These are phyloP conservation scores for Naganishia randhawae DNA, from an alignment of 768 basidiomycete genomes.

Conservation along the genomic window DNA sequence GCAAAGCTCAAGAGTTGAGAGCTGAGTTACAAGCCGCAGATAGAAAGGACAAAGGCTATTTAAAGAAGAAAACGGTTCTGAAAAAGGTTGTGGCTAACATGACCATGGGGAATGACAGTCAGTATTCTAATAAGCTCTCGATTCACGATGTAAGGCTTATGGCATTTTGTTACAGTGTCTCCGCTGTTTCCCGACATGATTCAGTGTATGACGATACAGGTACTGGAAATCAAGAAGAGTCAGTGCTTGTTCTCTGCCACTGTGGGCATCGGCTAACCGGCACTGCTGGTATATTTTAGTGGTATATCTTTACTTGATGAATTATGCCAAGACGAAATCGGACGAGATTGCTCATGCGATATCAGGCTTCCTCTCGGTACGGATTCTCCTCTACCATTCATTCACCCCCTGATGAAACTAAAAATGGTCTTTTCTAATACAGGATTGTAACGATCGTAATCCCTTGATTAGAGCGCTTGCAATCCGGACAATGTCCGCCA, in stretches of 20 bases:
- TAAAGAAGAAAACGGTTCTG: slow-evolving; percentile 85
- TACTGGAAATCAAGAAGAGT: slow-evolving; percentile 99
- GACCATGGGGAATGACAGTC: slow-evolving; percentile 99
- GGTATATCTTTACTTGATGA: slow-evolving; percentile 96
- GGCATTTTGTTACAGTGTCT: slow-evolving; percentile 63
- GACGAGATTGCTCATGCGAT: slow-evolving; percentile 91
- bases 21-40: slow-evolving; percentile 80
- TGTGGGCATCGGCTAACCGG: background rate
- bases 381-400: slow-evolving; percentile 30
- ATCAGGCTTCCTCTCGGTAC: slow-evolving; percentile 80
- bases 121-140: slow-evolving; percentile 50
- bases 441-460: slow-evolving; percentile 96
- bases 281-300: slow-evolving; percentile 56
- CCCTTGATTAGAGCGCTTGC: slow-evolving; percentile 94
- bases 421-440: background rate
- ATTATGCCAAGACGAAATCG: slow-evolving; percentile 88
- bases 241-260: slow-evolving; percentile 44
- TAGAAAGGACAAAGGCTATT: slow-evolving; percentile 91
- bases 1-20: slow-evolving; percentile 67
- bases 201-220: slow-evolving; percentile 87
- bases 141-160: slow-evolving; percentile 9
- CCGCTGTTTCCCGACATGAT: slow-evolving; percentile 92
- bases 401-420: background rate
- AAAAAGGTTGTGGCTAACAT: slow-evolving; percentile 99
- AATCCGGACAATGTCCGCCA: slow-evolving; percentile 98